Percentiles rank a stretch among this genome's conserved stretches.
phyloP scores from a whole-genome alignment of 2,329 filamentous ascomycete genomes.

The Bipolaris bicolor region DNA sequence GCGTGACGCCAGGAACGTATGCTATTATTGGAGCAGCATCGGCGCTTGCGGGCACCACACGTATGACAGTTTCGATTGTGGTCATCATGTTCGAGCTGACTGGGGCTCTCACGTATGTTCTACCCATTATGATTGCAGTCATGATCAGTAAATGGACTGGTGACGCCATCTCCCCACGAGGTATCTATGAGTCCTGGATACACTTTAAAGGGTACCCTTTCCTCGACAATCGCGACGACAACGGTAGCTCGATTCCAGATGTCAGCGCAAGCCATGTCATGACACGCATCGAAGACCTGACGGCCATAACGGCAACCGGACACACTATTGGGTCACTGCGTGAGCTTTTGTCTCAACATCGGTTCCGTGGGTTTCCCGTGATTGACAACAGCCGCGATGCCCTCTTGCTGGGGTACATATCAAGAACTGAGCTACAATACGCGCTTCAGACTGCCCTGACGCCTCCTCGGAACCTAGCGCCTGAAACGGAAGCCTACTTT shows the following conservation, averaged over 20 bases:
- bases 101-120: conserved; percentile 90
- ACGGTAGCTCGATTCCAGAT: conserved; percentile 70
- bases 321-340: conserved; percentile 82
- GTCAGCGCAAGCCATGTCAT: conserved; percentile 87
- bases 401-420: conserved; percentile 89
- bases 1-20: conserved; percentile 93
- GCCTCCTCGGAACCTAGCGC: conserved; percentile 64
- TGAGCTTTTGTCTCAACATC: conserved; percentile 72
- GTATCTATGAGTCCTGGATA: conserved; percentile 99
- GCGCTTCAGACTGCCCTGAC: conserved; percentile 71
- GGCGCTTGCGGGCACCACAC: conserved; percentile 89
- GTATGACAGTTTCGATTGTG: conserved; percentile 97
- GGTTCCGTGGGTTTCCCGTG: conserved; percentile 90
- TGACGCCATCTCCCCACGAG: conserved; percentile 87
- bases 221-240: conserved; percentile 84
- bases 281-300: conserved; percentile 89
- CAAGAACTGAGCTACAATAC: conserved; percentile 84
- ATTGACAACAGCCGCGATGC: conserved; percentile 79
- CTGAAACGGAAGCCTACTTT: conserved; percentile 82
- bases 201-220: conserved; percentile 95
- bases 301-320: conserved; percentile 83
- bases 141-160: conserved; percentile 99
- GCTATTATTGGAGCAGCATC: conserved; percentile 95
- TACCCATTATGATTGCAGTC: conserved; percentile 98
- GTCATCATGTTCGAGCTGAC: conserved; percentile 99